Base-by-base conservation (phyloP, 2,329 filamentous ascomycete species). In the Aspergillus sergii region DNA sequence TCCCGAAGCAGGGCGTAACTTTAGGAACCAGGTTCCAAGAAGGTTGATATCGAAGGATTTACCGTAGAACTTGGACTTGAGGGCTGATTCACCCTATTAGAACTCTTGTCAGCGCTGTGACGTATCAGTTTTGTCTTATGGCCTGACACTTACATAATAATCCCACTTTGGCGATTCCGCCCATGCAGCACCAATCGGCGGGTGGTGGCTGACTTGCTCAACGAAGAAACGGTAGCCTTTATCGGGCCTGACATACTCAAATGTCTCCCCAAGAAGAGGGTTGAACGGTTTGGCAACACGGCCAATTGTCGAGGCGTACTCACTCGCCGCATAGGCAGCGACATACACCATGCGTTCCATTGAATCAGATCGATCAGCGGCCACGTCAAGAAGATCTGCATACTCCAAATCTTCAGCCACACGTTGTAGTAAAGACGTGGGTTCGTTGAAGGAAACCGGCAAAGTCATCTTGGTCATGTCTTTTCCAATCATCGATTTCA, bases 381-480 rank as follows among this genome's bases (percentile, higher is more conserved):
- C 95, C 66, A 90, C 88, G 72, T 99, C 93, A 36, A 99, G 85
- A 8, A 99, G 87, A 71, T 98, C 93, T 0, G 92, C 91, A 74
- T 99, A 99, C 79, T 99, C 95, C 92, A 99, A 94, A 74, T 99
- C 95, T 80, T 99, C 95, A 6, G 92, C 93, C 50, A 96, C 94
- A 75, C 95, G 92, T 78, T 98, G 95, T 10, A 99, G 85, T 14
- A 99, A 83, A 7, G 95, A 98, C 0, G 95, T 99, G 0, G 95
- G 95, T 78, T 99, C 95, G 79, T 99, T 99, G 83, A 99, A 98
- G 0, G 95, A 97, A 2, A 99, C 95, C 0, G 95, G 95, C 23
- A 99, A 82, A 0, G 95, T 98, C 94, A 99, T 99, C 83, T 96
- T 98, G 43, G 95, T 98, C 95, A 99, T 98, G 75, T 99, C 95